Percentiles rank a stretch among this genome's conserved stretches.
These are phyloP conservation scores for Opeltia flavorubescens DNA, from an alignment of 495 filamentous ascomycete genomes.

Conservation along the genomic window DNA sequence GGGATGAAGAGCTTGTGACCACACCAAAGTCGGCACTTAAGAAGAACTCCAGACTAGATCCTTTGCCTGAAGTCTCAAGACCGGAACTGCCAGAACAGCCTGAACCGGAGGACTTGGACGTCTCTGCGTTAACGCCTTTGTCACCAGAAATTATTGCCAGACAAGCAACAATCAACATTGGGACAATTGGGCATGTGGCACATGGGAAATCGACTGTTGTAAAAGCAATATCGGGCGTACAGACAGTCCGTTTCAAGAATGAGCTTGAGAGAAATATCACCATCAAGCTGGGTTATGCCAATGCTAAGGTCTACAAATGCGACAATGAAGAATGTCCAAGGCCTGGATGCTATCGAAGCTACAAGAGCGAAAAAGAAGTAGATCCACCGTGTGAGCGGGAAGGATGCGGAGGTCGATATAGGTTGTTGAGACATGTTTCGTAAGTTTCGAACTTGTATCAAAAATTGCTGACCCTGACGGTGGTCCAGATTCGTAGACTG, in stretches of 20 bases:
- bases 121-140: slow-evolving; percentile 62
- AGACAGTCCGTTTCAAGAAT: slow-evolving; percentile 99
- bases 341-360: slow-evolving; percentile 91
- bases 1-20: slow-evolving; percentile 37
- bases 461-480: slow-evolving; percentile 8
- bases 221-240: slow-evolving; percentile 96
- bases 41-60: slow-evolving; percentile 33
- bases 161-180: slow-evolving; percentile 98
- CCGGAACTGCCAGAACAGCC: slow-evolving; percentile 77
- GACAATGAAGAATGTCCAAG: slow-evolving; percentile 80
- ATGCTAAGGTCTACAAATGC: slow-evolving; percentile 99
- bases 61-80: slow-evolving; percentile 31
- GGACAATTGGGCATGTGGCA: slow-evolving; percentile 96
- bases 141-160: slow-evolving; percentile 93
- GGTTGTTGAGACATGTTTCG: slow-evolving; percentile 77
- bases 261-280: slow-evolving; percentile 98
- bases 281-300: slow-evolving; percentile 98
- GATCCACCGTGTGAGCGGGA: slow-evolving; percentile 90
- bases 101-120: slow-evolving; percentile 70
- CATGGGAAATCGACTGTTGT: slow-evolving; percentile 98
- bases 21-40: slow-evolving; percentile 58
- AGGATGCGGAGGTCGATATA: slow-evolving; percentile 73
- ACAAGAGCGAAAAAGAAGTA: slow-evolving; percentile 95
- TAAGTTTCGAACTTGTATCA: slow-evolving; percentile 31
- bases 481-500: slow-evolving; percentile 77